Base-by-base conservation (phyloP, 345 rosid genomes). In the Laguncularia racemosa region DNA sequence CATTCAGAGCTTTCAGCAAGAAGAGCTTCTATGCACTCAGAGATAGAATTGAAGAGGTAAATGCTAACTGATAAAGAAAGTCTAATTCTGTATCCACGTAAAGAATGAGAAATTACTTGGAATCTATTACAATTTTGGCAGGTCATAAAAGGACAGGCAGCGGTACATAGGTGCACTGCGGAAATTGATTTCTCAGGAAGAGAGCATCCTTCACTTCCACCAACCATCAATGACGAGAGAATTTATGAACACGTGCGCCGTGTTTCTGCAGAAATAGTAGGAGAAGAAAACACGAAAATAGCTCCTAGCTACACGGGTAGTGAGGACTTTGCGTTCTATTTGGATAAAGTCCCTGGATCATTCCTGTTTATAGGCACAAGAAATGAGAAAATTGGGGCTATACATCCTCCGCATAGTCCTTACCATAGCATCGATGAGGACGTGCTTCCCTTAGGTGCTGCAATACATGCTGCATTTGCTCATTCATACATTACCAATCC, bases 291-390 rank as follows among this genome's bases (percentile, higher is more conserved):
- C 67, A 26, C 45, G 1, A 14, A 60, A 61, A 3, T 81, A 19
- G 74, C 78, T 40, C 83, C 78, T 0, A 54, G 7, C 17, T 57
- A 70, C 52, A 81, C 78, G 60, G 91, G 91, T 11, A 79, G 87
- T n/a, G 87, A 84, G 67, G 87, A 84, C 49, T 84, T 84, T 55
- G 81, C 83, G 13, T 81, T 73, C 72, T 84, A 65, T 60, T 47
- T 57, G 20, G 73, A 81, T 26, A 53, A 69, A 61, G 70, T 79
- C 0, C 84, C 87, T 2, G 84, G 85, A 28, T 59, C 74, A 13
- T 79, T 81, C 50, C 55, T 77, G 12, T 5, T 70, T 12, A 44
- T 84, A 57, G 87, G 91, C 19, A 68, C 63, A 0, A 44, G 52
- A 19, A 81, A 81, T 26, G 85, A 79, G 67, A 71, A 46, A 44